phyloP scores from a whole-genome alignment of 331 rosid genomes.

The Arachis monticola region DNA sequence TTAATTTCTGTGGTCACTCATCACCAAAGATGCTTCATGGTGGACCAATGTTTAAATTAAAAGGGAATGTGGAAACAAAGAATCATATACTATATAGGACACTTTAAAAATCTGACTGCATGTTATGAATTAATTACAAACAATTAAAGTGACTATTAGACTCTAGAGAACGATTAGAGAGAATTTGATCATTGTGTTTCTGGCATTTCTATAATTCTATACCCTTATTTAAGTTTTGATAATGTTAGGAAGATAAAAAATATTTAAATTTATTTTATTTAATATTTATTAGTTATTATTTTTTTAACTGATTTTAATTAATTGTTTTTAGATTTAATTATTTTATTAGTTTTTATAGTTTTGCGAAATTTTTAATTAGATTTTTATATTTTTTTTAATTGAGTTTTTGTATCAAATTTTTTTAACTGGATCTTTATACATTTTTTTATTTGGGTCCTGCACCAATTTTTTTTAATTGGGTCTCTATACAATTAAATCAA shows the following conservation, averaged over 20 bases:
- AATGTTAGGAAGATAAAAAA: neutral
- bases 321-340: too few species aligned
- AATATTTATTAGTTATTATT: too few species aligned
- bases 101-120: neutral
- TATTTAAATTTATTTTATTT: too few species aligned
- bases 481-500: too few species aligned
- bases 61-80: conserved; percentile 1
- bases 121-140: neutral
- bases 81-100: neutral
- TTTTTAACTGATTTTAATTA: too few species aligned
- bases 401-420: too few species aligned
- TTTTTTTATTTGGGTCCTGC: too few species aligned
- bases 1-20: neutral
- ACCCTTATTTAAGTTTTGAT: neutral
- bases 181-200: neutral
- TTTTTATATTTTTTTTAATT: too few species aligned
- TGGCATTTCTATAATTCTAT: neutral
- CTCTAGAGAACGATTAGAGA: conserved; percentile 14
- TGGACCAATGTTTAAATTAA: conserved; percentile 8
- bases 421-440: too few species aligned
- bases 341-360: too few species aligned
- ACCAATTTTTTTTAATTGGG: too few species aligned
- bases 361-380: too few species aligned
- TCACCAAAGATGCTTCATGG: conserved; percentile 15
- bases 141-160: conserved; percentile 10